phyloP scores from a whole-genome alignment of 352 stramenopile species.

The Phytopythium cucurbitacearum region DNA sequence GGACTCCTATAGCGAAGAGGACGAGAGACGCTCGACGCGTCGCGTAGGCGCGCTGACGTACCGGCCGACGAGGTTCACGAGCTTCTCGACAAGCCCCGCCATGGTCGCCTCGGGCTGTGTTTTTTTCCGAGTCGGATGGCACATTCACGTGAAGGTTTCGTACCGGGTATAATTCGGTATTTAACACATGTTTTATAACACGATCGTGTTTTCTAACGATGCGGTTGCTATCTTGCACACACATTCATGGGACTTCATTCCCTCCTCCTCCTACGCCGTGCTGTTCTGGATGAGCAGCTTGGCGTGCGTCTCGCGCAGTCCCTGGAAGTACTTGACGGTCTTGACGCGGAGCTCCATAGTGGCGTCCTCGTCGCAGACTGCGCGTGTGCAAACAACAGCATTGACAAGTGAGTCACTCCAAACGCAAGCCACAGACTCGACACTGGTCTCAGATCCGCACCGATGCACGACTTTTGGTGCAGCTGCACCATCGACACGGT shows the following conservation, averaged over 20 bases:
- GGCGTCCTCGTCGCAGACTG: conserved; percentile 87
- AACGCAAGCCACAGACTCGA: not conserved
- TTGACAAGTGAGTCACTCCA: not conserved
- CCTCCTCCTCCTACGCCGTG: not conserved
- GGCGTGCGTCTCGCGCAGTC: conserved; percentile 45
- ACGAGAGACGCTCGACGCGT: not conserved
- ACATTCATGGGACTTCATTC: no score
- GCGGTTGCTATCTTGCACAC: no score
- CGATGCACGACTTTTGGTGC: conserved; percentile 78
- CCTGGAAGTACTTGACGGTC: conserved; percentile 91
- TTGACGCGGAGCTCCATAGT: conserved; percentile 88
- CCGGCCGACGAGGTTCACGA: conserved; percentile 79
- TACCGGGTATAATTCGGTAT: not conserved
- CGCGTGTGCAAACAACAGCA: not conserved
- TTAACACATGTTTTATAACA: conserved; percentile 4
- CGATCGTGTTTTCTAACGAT: no score
- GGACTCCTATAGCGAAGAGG: not conserved
- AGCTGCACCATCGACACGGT: conserved; percentile 86
- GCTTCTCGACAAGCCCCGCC: conserved; percentile 84
- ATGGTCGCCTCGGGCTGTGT: conserved; percentile 19
- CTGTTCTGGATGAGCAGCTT: conserved; percentile 24
- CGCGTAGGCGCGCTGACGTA: conserved; percentile 15
- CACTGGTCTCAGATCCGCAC: conserved; percentile 12
- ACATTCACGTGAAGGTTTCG: no score
- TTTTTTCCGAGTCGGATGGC: not conserved